Evolutionary conservation across 2,329 filamentous ascomycete genomes (phyloP), one percentile per base, ranked within the genome.

Genomic region (Calonectria crousiana): DNA sequence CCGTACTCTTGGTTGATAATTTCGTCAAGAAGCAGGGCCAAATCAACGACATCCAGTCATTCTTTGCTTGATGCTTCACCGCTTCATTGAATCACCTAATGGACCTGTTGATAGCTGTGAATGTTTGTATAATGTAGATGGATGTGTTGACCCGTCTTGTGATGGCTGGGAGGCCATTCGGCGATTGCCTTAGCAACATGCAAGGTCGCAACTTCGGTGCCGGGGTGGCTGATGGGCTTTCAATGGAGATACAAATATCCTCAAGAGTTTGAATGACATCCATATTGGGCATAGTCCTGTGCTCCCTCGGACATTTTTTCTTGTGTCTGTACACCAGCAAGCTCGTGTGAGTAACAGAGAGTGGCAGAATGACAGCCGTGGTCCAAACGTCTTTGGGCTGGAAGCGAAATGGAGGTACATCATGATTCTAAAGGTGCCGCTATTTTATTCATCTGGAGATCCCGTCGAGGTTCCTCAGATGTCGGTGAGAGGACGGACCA

Each of bases 261-360:
- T 69, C 74, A 75, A 69, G 47, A 60, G 53, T 66, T 76, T 71
- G 73, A 74, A 74, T 65, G 67, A 62, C 65, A 67, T 69, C 73
- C 77, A 70, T 71, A 78, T 78, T 53, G 77, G 76, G 73, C 73
- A 78, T 76, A 71, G 76, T 51, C 74, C 82, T 83, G 82, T 86
- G 82, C 83, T 79, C 81, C 81, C 78, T 83, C 83, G 82, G 83
- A 81, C 79, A 83, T 80, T 84, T 84, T 84, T 83, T 79, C 74
- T 78, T 84, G 82, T 84, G 80, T 79, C 84, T 86, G 86, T 86
- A 84, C 84, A 73, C 82, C 78, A 76, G 78, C 78, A 80, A 78
- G 82, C 82, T 83, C 82, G 81, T 83, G 44, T 84, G 82, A 82
- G 81, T 81, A 80, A 84, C 84, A 74, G 77, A 67, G 74, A 65